Evolutionary conservation across 1,139 yeast genomes (phyloP), one percentile per base, ranked within the genome.

Genomic region (Taphrina wiesneri): DNA sequence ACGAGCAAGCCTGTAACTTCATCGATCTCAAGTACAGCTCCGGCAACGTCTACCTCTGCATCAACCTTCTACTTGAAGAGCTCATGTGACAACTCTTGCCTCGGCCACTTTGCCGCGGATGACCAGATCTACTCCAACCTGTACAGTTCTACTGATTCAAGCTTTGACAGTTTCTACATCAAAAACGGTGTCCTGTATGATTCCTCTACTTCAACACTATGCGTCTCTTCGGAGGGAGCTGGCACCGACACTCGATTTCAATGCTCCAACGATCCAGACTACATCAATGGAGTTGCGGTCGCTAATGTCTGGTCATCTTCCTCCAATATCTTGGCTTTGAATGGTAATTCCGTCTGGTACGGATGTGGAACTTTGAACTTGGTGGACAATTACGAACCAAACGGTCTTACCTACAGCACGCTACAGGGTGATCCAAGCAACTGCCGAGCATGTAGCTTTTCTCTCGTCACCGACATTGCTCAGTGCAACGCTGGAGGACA

Each of bases 81-180:
- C 23, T 39, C 59, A 7, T 54, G 59, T 28, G 59, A 54, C 59
- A 41, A 41, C 34, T 54, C 59, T 9, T 54, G 59, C 17, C 32
- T 54, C 7, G 59, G 59, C 3, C 47, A 39, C 49, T 54, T 54
- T 39, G 59, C 59, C n/a, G 49, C 46, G 32, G 59, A 54, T 34
- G 49, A 54, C 49, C 59, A 54, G 25, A 54, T 54, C 36, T 54
- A 54, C 59, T 54, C 59, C 15, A 54, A 54, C 49, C n/a, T 32
- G 17, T 54, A 54, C 59, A 39, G 26, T 13, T 54, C 59, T 1
- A 54, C 59, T 4, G 47, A 54, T 34, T 6, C 43, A 28, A 39
- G 46, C 28, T 36, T 54, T 19, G 41, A 54, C 41, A 17, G 45
- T 21, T 54, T 54, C 59, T 54, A 54, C 59, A 21, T 54, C 34